Evolutionary conservation across 257 asterid species (phyloP).

Genomic region (Misopates orontium): DNA sequence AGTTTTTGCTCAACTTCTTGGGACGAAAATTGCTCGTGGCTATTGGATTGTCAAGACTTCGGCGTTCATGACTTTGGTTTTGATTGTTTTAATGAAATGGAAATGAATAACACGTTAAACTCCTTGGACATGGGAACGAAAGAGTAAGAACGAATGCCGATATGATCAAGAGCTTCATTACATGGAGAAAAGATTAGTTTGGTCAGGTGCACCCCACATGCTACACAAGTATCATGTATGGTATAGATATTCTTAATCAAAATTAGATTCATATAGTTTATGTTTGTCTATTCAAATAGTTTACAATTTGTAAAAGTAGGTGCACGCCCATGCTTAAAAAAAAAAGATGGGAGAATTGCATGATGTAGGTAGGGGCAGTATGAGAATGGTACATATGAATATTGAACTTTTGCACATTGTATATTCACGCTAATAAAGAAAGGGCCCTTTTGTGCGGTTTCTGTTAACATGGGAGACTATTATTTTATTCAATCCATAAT

Average conservation of each 20-base stretch:
- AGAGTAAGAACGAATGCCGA: neutral
- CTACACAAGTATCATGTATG: constrained; percentile 23
- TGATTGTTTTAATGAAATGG: constrained; percentile 40
- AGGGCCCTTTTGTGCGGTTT: neutral
- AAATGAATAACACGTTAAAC: constrained; percentile 29
- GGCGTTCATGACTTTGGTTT: constrained; percentile 77
- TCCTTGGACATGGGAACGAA: constrained; percentile 15
- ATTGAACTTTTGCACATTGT: constrained; percentile 4
- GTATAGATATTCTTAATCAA: neutral
- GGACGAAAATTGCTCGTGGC: constrained; percentile 62
- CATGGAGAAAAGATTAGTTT: neutral
- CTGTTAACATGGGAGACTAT: no score
- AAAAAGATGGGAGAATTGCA: constrained; percentile 13
- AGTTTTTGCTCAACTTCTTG: constrained; percentile 32
- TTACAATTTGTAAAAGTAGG: constrained; percentile 25
- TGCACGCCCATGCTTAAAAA: constrained; percentile 13
- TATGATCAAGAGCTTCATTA: neutral
- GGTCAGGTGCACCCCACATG: neutral
- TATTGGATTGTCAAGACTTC: constrained; percentile 74
- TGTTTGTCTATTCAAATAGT: constrained; percentile 26
- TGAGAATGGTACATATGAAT: neutral
- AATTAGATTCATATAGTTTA: constrained; percentile 23
- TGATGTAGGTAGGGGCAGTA: constrained; percentile 17
- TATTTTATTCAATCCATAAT: no score
- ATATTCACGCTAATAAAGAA: constrained; percentile 11